Percentiles rank a stretch among this genome's conserved stretches.
Conservation (phyloP, 495 filamentous ascomycete genomes). For the Xylaria grammica region DNA sequence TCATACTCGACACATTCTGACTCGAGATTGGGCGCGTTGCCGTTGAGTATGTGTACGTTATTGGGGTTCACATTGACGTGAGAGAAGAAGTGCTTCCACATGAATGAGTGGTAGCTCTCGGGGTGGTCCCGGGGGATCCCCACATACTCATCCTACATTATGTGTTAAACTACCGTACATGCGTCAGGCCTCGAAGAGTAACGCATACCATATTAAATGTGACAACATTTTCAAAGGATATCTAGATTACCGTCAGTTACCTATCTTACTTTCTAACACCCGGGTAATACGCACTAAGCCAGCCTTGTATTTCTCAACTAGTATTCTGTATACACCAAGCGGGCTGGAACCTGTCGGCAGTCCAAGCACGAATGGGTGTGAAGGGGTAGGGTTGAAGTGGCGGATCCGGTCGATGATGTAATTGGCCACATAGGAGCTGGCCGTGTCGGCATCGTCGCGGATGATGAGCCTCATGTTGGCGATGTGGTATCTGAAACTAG, state of each 20-base stretch:
- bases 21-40: constrained; percentile 75
- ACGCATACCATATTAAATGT: constrained; percentile 86
- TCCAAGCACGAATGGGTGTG: constrained; percentile 80
- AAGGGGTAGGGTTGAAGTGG: constrained; percentile 69
- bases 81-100: constrained; percentile 91
- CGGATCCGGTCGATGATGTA: constrained; percentile 85
- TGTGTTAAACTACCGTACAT: constrained; percentile 19
- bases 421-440: constrained; percentile 77
- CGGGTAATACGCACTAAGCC: constrained; percentile 54
- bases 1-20: constrained; percentile 82
- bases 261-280: background rate
- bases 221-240: constrained; percentile 86
- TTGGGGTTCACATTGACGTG: constrained; percentile 80
- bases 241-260: constrained; percentile 38
- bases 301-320: constrained; percentile 76
- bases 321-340: constrained; percentile 74
- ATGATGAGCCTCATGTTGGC: constrained; percentile 81
- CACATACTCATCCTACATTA: constrained; percentile 79
- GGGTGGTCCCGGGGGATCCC: constrained; percentile 81
- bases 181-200: constrained; percentile 6
- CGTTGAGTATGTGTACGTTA: constrained; percentile 87
- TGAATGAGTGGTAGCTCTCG: constrained; percentile 86
- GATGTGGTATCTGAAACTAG: constrained; percentile 11
- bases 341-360: constrained; percentile 84
- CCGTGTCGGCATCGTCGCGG: constrained; percentile 66